phyloP scores from a whole-genome alignment of 2,329 filamentous ascomycete species.

The Xylariaceae sp. region DNA sequence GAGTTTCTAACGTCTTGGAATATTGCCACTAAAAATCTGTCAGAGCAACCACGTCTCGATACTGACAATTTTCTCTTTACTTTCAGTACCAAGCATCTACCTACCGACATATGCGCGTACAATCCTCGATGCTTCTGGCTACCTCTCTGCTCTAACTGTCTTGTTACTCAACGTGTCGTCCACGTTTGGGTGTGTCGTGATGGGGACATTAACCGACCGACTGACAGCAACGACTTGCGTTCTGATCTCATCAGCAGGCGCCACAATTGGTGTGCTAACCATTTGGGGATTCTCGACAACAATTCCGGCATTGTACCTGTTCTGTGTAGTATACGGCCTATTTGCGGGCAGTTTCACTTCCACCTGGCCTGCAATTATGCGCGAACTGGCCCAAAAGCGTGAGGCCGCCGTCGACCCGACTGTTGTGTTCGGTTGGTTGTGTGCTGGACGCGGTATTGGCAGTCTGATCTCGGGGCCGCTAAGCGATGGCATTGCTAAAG shows the following conservation, averaged over 20 bases:
- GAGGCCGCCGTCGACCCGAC: slow-evolving; percentile 34
- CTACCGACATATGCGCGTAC: slow-evolving; percentile 47
- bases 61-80: neutral
- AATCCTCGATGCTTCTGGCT: slow-evolving; percentile 35
- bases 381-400: slow-evolving; percentile 11
- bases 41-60: neutral
- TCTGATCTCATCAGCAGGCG: slow-evolving; percentile 46
- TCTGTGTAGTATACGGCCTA: slow-evolving; percentile 53
- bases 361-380: slow-evolving; percentile 23
- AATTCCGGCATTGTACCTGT: slow-evolving; percentile 43
- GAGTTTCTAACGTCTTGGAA: no score
- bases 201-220: slow-evolving; percentile 46
- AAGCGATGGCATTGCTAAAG: slow-evolving; percentile 47
- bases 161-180: slow-evolving; percentile 45
- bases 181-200: slow-evolving; percentile 41
- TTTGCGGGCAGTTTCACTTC: slow-evolving; percentile 44
- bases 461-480: slow-evolving; percentile 54
- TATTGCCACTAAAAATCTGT: neutral
- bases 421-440: slow-evolving; percentile 54
- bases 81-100: slow-evolving; percentile 48
- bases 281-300: slow-evolving; percentile 51
- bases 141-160: slow-evolving; percentile 44
- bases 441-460: slow-evolving; percentile 55
- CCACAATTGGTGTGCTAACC: slow-evolving; percentile 45
- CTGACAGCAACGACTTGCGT: slow-evolving; percentile 41